phyloP scores from a whole-genome alignment of 1,284 basidiomycete genomes.

The Ceratobasidium theobromae region DNA sequence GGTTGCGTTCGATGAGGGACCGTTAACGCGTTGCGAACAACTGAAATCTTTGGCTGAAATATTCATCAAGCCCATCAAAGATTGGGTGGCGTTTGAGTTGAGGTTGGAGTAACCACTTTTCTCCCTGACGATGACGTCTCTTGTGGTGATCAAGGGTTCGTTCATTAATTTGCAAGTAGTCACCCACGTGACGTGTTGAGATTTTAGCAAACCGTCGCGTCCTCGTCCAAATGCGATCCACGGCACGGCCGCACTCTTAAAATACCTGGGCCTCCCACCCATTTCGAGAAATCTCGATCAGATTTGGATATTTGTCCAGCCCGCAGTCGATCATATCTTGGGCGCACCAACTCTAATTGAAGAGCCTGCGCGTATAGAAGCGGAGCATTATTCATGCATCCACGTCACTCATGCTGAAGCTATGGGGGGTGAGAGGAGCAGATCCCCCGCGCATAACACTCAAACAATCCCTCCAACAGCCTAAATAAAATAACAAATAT shows the following conservation, averaged over 20 bases:
- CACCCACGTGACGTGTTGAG: constrained; percentile 9
- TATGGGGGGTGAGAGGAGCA: constrained; percentile 10
- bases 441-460: constrained; percentile 18
- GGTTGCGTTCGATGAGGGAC: no score
- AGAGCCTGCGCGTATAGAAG: constrained; percentile 13
- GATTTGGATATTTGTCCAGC: constrained; percentile 19
- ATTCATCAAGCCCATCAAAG: no score
- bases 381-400: constrained; percentile 10
- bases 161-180: no score
- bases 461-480: constrained; percentile 14
- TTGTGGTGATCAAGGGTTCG: no score
- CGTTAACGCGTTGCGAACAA: no score
- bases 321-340: constrained; percentile 15
- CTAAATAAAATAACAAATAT: neutral
- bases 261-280: neutral
- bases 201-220: constrained; percentile 12
- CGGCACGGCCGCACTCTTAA: neutral
- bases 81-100: no score
- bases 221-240: constrained; percentile 15
- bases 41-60: no score
- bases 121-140: no score
- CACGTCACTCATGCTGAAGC: constrained; percentile 20
- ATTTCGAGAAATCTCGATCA: neutral
- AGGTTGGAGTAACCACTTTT: no score
- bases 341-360: neutral